Evolutionary conservation across 306 rosid species (phyloP).

Genomic region (Quercus cerris): DNA sequence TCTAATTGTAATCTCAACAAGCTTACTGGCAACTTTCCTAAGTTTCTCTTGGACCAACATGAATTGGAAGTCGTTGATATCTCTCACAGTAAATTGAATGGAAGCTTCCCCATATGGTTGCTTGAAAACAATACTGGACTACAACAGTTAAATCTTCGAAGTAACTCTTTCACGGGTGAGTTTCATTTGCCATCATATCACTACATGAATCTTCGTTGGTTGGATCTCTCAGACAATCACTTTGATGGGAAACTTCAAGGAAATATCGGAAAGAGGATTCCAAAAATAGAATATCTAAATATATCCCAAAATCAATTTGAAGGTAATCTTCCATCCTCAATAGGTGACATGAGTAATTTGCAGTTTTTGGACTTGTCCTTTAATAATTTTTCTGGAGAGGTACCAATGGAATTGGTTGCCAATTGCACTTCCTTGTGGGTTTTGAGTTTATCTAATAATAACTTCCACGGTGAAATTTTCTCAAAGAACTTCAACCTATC

Average conservation of each 20-base stretch:
- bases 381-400: neutral
- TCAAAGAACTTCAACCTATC: neutral
- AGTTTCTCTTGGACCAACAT: conserved; percentile 21
- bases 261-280: neutral
- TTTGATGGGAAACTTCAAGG: conserved; percentile 6
- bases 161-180: neutral
- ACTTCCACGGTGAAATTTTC: neutral
- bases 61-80: neutral
- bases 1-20: neutral
- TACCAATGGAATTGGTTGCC: neutral
- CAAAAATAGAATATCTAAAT: accelerated
- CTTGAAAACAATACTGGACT: conserved; percentile 20
- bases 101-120: conserved; percentile 26
- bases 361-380: neutral
- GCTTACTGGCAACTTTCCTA: neutral
- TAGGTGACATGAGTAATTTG: neutral
- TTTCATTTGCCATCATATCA: neutral
- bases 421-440: neutral
- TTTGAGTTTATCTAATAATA: neutral
- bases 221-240: conserved; percentile 19
- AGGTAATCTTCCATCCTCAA: neutral
- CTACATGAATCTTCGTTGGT: neutral
- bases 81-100: conserved; percentile 9
- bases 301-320: conserved; percentile 10
- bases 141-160: neutral